phyloP scores from a whole-genome alignment of 495 filamentous ascomycete genomes.

The Aspergillus homomorphus region DNA sequence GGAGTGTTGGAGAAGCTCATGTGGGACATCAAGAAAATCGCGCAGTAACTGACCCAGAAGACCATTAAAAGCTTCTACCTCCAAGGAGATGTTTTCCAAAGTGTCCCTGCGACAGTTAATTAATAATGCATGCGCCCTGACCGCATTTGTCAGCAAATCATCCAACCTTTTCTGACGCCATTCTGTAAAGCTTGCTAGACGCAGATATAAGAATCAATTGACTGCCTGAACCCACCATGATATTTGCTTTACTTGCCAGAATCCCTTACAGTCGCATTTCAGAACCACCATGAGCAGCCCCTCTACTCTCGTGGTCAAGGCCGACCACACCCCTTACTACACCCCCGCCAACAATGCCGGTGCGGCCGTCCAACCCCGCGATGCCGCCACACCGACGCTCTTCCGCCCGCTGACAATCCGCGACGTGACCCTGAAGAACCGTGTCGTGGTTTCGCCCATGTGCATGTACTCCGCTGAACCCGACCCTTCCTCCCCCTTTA shows the following conservation, averaged over 20 bases:
- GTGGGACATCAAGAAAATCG: not conserved
- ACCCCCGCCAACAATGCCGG: constrained; percentile 58
- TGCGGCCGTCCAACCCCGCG: constrained; percentile 41
- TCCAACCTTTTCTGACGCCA: not conserved
- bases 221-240: not conserved
- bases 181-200: not conserved
- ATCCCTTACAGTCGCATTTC: not conserved
- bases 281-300: not conserved
- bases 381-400: constrained; percentile 53
- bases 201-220: not conserved
- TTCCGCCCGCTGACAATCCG: constrained; percentile 66
- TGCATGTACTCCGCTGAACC: constrained; percentile 66
- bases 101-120: not conserved
- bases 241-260: not conserved
- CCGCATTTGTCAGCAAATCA: not conserved
- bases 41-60: not conserved
- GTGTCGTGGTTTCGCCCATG: constrained; percentile 55
- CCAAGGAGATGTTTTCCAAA: not conserved
- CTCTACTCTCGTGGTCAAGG: not conserved
- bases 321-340: constrained; percentile 47
- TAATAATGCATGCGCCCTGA: not conserved
- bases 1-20: not conserved
- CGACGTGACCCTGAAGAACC: constrained; percentile 67
- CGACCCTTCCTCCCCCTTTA: constrained; percentile 30
- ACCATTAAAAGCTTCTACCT: not conserved